These are phyloP conservation scores for Mucor circinelloides DNA, from an alignment of 371 early-diverging fungal species.

Conservation along the genomic window DNA sequence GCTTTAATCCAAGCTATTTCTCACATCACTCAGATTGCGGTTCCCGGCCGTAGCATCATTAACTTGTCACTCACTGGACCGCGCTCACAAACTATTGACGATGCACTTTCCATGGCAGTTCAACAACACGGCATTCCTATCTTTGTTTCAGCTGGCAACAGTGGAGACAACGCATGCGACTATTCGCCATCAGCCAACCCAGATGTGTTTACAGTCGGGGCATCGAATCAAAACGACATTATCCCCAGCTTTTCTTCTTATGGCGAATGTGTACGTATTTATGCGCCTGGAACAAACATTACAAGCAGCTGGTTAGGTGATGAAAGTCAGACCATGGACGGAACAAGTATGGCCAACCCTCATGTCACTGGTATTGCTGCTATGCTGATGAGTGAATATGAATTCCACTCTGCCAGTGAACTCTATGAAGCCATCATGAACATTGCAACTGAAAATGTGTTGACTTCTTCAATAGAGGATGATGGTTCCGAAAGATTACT, in stretches of 20 bases:
- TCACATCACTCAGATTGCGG: conserved; percentile 31
- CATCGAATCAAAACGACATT: conserved; percentile 46
- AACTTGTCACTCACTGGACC: conserved; percentile 67
- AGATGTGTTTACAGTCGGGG: conserved; percentile 73
- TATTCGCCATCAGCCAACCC: conserved; percentile 67
- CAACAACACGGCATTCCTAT: conserved; percentile 42
- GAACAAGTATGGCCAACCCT: conserved; percentile 78
- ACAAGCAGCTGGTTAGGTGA: conserved; percentile 53
- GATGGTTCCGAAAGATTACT: not conserved
- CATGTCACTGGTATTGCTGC: conserved; percentile 65
- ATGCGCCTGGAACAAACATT: conserved; percentile 56
- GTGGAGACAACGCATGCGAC: conserved; percentile 64
- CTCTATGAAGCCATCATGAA: conserved; percentile 22
- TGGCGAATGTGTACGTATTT: conserved; percentile 63
- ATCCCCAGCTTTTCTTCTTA: conserved; percentile 55
- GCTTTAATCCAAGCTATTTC: conserved; percentile 35
- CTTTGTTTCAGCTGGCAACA: conserved; percentile 78
- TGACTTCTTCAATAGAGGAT: conserved; percentile 6
- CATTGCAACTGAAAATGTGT: conserved; percentile 16
- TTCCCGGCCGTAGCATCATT: conserved; percentile 36
- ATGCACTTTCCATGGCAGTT: conserved; percentile 49
- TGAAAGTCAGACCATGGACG: conserved; percentile 50
- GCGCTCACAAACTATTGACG: conserved; percentile 34
- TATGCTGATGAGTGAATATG: conserved; percentile 31
- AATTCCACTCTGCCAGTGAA: conserved; percentile 19